Conservation (phyloP, 805 yeast genomes). For the Cyberlindnera lachancei region DNA sequence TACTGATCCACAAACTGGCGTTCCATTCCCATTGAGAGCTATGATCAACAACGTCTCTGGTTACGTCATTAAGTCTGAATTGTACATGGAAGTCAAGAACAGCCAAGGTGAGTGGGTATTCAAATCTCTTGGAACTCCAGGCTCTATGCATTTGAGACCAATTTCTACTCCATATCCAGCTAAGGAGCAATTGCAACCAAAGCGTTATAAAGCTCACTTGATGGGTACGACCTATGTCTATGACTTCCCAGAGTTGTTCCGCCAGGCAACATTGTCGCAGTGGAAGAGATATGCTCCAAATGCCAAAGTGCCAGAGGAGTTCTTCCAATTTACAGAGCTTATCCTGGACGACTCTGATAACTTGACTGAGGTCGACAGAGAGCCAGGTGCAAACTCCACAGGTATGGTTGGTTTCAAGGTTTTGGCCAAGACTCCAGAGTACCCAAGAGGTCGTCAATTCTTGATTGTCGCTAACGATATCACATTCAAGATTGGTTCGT, state of each 20-base stretch:
- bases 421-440: conserved; percentile 90
- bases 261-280: conserved; percentile 77
- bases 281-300: conserved; percentile 67
- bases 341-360: conserved; percentile 72
- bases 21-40: conserved; percentile 93
- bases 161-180: conserved; percentile 96
- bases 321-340: conserved; percentile 74
- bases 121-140: conserved; percentile 91
- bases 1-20: conserved; percentile 79
- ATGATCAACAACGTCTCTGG: conserved; percentile 95
- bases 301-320: conserved; percentile 63
- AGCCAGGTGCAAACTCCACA: conserved; percentile 89
- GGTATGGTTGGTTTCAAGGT: conserved; percentile 98
- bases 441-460: conserved; percentile 92
- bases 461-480: conserved; percentile 94
- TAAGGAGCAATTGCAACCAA: conserved; percentile 96
- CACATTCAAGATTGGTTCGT: conserved; percentile 96
- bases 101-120: conserved; percentile 94
- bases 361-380: conserved; percentile 84
- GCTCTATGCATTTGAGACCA: conserved; percentile 95
- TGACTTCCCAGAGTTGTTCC: conserved; percentile 98
- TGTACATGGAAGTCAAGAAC: conserved; percentile 91
- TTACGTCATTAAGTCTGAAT: conserved; percentile 90
- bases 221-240: conserved; percentile 98
- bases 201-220: conserved; percentile 95